Conservation (phyloP, 1,284 basidiomycete species). For the Testicularia cyperi region DNA sequence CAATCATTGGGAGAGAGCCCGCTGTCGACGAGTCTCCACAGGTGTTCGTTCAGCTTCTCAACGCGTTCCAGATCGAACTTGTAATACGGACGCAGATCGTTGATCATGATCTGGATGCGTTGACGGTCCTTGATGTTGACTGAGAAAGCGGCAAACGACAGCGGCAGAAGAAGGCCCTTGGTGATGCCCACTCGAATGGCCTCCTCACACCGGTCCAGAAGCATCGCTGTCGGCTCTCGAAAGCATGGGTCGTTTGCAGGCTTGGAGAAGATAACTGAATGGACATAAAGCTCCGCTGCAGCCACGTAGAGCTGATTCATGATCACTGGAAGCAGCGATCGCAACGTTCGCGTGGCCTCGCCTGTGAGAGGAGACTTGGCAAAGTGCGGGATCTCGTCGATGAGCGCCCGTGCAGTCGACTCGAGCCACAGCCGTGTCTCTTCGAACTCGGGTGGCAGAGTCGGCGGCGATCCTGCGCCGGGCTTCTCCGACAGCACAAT, state of each 20-base stretch:
- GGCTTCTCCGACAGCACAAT: slow-evolving; percentile 25
- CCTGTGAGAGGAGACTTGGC: slow-evolving; percentile 28
- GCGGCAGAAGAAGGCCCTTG: slow-evolving; percentile 21
- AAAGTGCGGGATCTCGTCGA: slow-evolving; percentile 31
- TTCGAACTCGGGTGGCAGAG: slow-evolving; percentile 30
- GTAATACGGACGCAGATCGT: slow-evolving; percentile 33
- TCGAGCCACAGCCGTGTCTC: slow-evolving; percentile 32
- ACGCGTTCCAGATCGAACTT: slow-evolving; percentile 34
- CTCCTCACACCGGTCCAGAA: slow-evolving; percentile 26
- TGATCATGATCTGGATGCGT: slow-evolving; percentile 24
- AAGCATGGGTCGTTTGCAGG: slow-evolving; percentile 32
- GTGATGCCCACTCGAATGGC: slow-evolving; percentile 30
- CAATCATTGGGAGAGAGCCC: slow-evolving; percentile 26
- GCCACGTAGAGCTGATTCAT: slow-evolving; percentile 36
- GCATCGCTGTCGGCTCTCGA: slow-evolving; percentile 16
- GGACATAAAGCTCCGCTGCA: slow-evolving; percentile 31
- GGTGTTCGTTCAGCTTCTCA: slow-evolving; percentile 30
- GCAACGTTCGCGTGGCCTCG: slow-evolving; percentile 18
- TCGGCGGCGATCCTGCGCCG: slow-evolving; percentile 15
- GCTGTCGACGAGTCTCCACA: slow-evolving; percentile 35
- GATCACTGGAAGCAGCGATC: slow-evolving; percentile 19
- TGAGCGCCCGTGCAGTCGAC: slow-evolving; percentile 23
- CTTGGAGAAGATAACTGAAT: slow-evolving; percentile 34
- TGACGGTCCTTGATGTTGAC: slow-evolving; percentile 13
- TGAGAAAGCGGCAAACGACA: slow-evolving; percentile 32